Conservation (phyloP, 352 stramenopile species). For the Globisporangium cystogenes region DNA sequence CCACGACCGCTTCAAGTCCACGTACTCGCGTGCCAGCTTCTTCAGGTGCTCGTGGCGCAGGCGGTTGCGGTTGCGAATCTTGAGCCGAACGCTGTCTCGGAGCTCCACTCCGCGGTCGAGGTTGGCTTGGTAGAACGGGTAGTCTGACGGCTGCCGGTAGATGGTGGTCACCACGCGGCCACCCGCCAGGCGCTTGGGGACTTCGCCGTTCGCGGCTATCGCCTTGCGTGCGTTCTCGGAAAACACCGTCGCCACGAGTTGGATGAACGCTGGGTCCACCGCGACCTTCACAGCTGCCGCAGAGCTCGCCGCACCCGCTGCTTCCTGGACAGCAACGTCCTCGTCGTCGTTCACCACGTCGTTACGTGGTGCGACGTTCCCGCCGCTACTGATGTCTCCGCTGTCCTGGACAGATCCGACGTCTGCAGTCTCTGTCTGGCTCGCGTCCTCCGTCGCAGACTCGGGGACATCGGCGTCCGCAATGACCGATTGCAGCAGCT, state of each 20-base stretch:
- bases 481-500: constrained; percentile 38
- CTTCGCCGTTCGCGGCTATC: constrained; percentile 36
- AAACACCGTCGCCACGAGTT: constrained; percentile 58
- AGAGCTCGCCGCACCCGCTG: not conserved
- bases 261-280: constrained; percentile 60
- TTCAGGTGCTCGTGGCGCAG: constrained; percentile 63
- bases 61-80: constrained; percentile 62
- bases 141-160: constrained; percentile 70
- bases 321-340: not conserved
- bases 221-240: constrained; percentile 56
- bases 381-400: not conserved
- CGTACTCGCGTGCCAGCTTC: constrained; percentile 67
- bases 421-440: not conserved
- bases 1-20: constrained; percentile 79
- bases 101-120: constrained; percentile 43
- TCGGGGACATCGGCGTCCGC: constrained; percentile 22
- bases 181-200: constrained; percentile 50
- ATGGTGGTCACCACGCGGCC: constrained; percentile 45
- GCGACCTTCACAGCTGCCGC: constrained; percentile 33
- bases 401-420: not conserved
- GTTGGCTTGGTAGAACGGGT: constrained; percentile 70
- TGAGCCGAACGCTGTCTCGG: constrained; percentile 46
- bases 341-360: not conserved
- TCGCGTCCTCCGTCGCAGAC: not conserved
- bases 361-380: not conserved